Evolutionary conservation across 148 eudicot genomes (phyloP), one percentile per base, ranked within the genome.

Genomic region (Silene conica): DNA sequence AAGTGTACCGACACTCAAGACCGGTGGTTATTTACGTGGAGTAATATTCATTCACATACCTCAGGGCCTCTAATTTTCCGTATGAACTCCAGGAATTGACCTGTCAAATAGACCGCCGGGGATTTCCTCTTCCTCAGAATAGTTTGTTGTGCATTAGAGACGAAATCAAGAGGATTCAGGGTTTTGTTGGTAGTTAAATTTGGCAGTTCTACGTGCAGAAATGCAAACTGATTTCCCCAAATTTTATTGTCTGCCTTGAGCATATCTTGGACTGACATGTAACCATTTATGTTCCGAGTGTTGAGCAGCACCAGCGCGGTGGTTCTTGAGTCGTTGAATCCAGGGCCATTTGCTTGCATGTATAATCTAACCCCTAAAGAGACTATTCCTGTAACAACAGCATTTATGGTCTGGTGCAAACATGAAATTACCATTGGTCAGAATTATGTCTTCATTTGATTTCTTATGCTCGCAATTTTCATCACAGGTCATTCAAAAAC

Each of bases 261-360:
- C 90, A 87, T 87, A 1, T 83, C 86, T 10, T 67, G 74, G 7
- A 83, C 57, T 16, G 81, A 72, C 75, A 81, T 80, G 75, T 85
- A 87, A 5, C 84, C 84, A 13, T 71, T 80, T 1, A 71, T 43
- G 12, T 74, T 82, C 57, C 90, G 79, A 0, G 83, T 77, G 84
- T 81, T 87, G 25, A 87, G 76, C 23, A 82, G 25, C 43, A 87
- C 88, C 55, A 83, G n/a, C 12, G 80, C 85, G 1, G 84, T 83
- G 7, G 69, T 20, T 0, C 77, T 55, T 31, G 77, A 57, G 3
- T 70, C 70, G 48, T 72, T 65, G 16, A 41, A 20, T 16, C 78
- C 75, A 21, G 58, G 7, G 15, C 16, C 63, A 28, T 16, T 59
- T 64, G 21, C 80, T 81, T 78, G 12, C 55, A 50, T 50, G 16